Base-by-base conservation (phyloP, 441 rosid species). In the Populus tomentosa region DNA sequence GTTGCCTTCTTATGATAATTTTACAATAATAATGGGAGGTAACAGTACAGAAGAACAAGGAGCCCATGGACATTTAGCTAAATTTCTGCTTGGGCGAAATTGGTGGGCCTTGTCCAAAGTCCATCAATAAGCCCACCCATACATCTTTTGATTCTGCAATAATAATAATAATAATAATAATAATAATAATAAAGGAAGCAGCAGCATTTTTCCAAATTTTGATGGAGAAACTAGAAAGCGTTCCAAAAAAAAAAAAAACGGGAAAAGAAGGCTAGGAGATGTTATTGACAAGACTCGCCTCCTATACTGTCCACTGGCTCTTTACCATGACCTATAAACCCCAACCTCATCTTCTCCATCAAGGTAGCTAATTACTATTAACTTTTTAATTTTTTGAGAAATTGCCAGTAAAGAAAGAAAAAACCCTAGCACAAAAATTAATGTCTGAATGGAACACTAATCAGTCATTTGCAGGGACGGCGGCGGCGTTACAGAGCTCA, bases 301-400 rank as follows among this genome's bases (percentile, higher is more conserved):
- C 74, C 6, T 77, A 63, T 59, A 77, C 77, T 10, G 77, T 86
- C 26, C 76, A 69, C 8, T 72, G 83, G 80, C 68, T 75, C 62
- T 24, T 64, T 64, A 20, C 72, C 32, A 81, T 88, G 91, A 88
- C 97, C 70, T 67, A 92, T 72, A 86, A 89, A 75, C 77, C 88
- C 72, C 84, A 89, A 74, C 77, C 88, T 71, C 90, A 86, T 7
- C 78, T 84, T 70, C 89, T 81, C 75, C 90, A 74, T 80, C 84
- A 84, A 53, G 70, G 93, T 86, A 80, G 56, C 16, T 23, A 8
- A 36, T 6, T 33, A 18, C 26, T 1, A 8, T 3, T n/a, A 3
- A 7, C 23, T 8, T 28, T 3, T 35, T 5, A 20, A 5, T n/a
- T n/a, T 56, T 13, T 33, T 66, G 7, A 28, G 11, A 7, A 66